Percentiles rank a stretch among this genome's conserved stretches.
Conservation (phyloP, 331 rosid species). For the Cydonia oblonga region DNA sequence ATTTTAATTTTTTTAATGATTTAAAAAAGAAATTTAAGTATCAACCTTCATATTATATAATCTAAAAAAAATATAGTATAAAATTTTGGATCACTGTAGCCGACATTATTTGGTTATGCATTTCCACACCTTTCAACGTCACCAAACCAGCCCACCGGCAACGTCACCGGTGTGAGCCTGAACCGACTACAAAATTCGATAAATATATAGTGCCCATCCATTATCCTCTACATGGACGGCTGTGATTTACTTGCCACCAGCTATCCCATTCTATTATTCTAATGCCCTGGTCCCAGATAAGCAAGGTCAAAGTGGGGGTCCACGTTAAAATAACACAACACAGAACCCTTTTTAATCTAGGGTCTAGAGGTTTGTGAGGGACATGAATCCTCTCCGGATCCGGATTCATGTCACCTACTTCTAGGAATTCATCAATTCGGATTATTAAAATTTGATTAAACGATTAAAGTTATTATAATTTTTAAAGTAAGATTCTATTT, state of each 20-base stretch:
- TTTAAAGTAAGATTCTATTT: accelerated
- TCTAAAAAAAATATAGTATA: no score
- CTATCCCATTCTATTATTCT: slow-evolving; percentile 14
- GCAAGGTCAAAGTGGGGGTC: slow-evolving; percentile 36
- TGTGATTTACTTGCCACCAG: slow-evolving; percentile 21
- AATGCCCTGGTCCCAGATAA: neutral
- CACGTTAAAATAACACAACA: slow-evolving; percentile 16
- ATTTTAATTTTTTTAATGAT: no score
- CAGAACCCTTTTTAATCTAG: neutral
- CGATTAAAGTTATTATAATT: no score
- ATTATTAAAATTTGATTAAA: accelerated
- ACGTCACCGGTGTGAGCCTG: neutral
- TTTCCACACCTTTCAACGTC: slow-evolving; percentile 15
- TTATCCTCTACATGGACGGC: slow-evolving; percentile 25
- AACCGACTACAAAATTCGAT: neutral
- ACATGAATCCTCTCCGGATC: no score
- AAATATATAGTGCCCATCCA: neutral
- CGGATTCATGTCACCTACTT: no score
- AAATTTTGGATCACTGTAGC: no score
- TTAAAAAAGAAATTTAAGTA: no score
- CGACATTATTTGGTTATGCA: slow-evolving; percentile 12
- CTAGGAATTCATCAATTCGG: accelerated
- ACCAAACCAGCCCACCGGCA: neutral
- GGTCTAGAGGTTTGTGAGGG: no score
- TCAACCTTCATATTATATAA: no score